Evolutionary conservation across 176 grass and related monocot species (phyloP).

Genomic region (Puccinellia tenuiflora): DNA sequence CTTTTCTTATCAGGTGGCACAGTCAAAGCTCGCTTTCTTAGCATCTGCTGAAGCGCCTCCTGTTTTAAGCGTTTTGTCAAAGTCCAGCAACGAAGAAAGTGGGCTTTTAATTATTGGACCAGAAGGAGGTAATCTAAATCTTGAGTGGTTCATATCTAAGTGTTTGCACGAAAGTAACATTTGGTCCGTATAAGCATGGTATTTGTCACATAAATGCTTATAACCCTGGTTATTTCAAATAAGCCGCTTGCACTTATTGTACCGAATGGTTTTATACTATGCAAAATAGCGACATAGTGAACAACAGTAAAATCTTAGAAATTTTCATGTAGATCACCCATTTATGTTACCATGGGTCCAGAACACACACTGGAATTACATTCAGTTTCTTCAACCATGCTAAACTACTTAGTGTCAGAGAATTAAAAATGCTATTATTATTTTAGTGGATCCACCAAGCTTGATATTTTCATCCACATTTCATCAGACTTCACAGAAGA

Average conservation of each 20-base stretch:
- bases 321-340: neutral
- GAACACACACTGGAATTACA: neutral
- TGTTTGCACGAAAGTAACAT: neutral
- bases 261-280: neutral
- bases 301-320: too few relatives aligned
- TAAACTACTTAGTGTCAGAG: neutral
- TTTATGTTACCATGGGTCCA: neutral
- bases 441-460: neutral
- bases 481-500: slow-evolving; percentile 75
- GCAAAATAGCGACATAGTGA: too few relatives aligned
- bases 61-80: slow-evolving; percentile 52
- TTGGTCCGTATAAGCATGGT: neutral
- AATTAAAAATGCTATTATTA: neutral
- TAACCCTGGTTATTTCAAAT: neutral
- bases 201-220: neutral
- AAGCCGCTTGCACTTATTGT: neutral
- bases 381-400: neutral
- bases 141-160: neutral
- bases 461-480: neutral
- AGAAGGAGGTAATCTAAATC: slow-evolving; percentile 61
- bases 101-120: slow-evolving; percentile 84
- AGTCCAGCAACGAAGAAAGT: slow-evolving; percentile 41
- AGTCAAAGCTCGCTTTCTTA: slow-evolving; percentile 69
- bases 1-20: slow-evolving; percentile 45
- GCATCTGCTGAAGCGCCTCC: slow-evolving; percentile 85